A percentile compares a stretch with the other conserved stretches of the same genome.
These are phyloP conservation scores for Tulasnella sp. DNA, from an alignment of 768 basidiomycete genomes.

Conservation along the genomic window DNA sequence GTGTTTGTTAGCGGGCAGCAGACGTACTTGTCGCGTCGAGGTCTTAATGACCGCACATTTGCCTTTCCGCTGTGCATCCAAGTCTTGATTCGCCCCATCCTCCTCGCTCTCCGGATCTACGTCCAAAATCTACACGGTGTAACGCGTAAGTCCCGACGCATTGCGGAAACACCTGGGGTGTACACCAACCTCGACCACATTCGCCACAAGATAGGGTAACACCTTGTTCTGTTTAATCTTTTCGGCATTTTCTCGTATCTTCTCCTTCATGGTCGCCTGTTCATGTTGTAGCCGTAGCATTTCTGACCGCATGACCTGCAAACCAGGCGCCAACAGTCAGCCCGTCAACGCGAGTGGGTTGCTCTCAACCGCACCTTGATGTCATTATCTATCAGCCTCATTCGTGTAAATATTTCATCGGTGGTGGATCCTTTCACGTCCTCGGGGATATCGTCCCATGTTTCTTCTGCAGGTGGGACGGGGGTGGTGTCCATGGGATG, in stretches of 20 bases:
- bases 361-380: conserved; percentile 73
- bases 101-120: conserved; percentile 89
- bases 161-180: background rate
- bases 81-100: conserved; percentile 89
- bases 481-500: conserved; percentile 20
- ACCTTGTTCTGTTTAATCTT: conserved; percentile 99
- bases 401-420: conserved; percentile 82
- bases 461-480: conserved; percentile 36
- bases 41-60: conserved; percentile 99
- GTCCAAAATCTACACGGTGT: conserved; percentile 60
- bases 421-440: conserved; percentile 66
- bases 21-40: conserved; percentile 68
- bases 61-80: conserved; percentile 91
- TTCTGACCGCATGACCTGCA: conserved; percentile 92
- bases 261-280: conserved; percentile 93
- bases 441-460: conserved; percentile 83
- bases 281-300: conserved; percentile 85
- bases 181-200: conserved; percentile 79
- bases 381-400: conserved; percentile 91
- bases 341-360: too few relatives aligned
- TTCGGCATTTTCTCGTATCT: conserved; percentile 94
- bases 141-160: background rate
- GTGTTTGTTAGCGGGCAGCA: too few relatives aligned
- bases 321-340: background rate
- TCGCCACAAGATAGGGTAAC: conserved; percentile 91